Base-by-base conservation (phyloP, 1,139 yeast species). In the Tardiomyces blankii region DNA sequence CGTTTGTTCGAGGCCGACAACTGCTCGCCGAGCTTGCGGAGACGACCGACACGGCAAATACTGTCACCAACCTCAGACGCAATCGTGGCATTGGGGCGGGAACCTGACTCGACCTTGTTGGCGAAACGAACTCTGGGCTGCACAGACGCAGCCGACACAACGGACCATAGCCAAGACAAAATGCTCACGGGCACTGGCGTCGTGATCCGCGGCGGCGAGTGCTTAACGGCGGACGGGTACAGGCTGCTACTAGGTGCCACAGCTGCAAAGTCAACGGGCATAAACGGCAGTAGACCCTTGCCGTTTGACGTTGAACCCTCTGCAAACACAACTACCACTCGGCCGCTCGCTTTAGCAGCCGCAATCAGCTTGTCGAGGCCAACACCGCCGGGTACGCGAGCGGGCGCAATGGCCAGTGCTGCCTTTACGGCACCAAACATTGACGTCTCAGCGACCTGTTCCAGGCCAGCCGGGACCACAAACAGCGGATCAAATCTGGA, bases 271-370 rank as follows among this genome's bases (percentile, higher is more conserved):
- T 12, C 16, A 11, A 14, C 13, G 6, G 44, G n/a, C 5, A 27
- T 21, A 13, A 60, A 49, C 5, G 68, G 61, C 40, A 68, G 58
- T 14, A 68, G 48, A 0, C 68, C 72, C 27, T 64, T 54, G 13
- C 72, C 72, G 44, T 68, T 68, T 7, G 72, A 63, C 3, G 72
- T 62, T 1, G 70, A 65, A 2, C 69, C 70, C 49, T 67, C 71
- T 3, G 58, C 60, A 46, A 67, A 65, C 3, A 66, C 42, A 1
- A 66, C 64, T 14, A 65, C 56, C 0, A 58, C 54, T 18, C 54
- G 48, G 19, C 61, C 60, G 2, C 41, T 28, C 2, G 43, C 32
- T 33, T 46, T 48, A 2, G 68, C 67, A 6, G 46, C 35, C 14
- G 41, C 42, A 18, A 51, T 50, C 19, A 63, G 44, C 9, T 52